These are phyloP conservation scores for Vigna angularis DNA, from an alignment of 306 rosid genomes.

Conservation along the genomic window DNA sequence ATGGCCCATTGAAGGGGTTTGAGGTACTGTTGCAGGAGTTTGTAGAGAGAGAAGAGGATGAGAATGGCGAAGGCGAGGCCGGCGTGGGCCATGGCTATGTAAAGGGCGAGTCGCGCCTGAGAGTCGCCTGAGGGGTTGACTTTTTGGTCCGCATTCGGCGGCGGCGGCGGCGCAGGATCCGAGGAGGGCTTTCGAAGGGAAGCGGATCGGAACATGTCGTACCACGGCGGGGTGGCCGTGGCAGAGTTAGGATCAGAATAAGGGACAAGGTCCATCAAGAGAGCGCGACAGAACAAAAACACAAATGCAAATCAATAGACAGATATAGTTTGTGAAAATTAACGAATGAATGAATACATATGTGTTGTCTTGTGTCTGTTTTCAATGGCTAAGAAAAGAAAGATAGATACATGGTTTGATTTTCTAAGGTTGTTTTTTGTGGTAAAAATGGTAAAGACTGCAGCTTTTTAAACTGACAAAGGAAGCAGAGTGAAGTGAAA, in stretches of 20 bases:
- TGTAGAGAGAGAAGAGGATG: conserved; percentile 57
- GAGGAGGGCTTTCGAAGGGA: conserved; percentile 59
- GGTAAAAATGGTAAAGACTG: neutral
- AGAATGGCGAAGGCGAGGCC: conserved; percentile 72
- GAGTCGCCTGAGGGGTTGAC: conserved; percentile 60
- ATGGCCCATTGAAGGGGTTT: conserved; percentile 86
- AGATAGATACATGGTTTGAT: neutral
- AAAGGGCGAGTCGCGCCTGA: conserved; percentile 80
- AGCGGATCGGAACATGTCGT: conserved; percentile 87
- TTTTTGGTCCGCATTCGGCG: conserved; percentile 34
- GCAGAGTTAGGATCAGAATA: conserved; percentile 56
- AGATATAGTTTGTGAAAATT: neutral
- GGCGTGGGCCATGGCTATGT: conserved; percentile 91
- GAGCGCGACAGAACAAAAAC: neutral
- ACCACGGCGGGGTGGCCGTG: conserved; percentile 63
- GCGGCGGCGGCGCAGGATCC: conserved; percentile 27
- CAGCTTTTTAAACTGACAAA: conserved; percentile 13
- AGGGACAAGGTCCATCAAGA: conserved; percentile 65
- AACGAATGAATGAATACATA: neutral
- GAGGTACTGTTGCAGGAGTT: conserved; percentile 70
- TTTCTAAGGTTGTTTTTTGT: neutral
- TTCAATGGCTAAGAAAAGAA: neutral
- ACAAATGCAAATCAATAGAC: neutral
- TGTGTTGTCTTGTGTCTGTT: no score
- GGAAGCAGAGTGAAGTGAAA: neutral